A percentile compares a stretch with the other conserved stretches of the same genome.
phyloP scores from a whole-genome alignment of 2,329 filamentous ascomycete species.

The Cladophialophora carrionii region DNA sequence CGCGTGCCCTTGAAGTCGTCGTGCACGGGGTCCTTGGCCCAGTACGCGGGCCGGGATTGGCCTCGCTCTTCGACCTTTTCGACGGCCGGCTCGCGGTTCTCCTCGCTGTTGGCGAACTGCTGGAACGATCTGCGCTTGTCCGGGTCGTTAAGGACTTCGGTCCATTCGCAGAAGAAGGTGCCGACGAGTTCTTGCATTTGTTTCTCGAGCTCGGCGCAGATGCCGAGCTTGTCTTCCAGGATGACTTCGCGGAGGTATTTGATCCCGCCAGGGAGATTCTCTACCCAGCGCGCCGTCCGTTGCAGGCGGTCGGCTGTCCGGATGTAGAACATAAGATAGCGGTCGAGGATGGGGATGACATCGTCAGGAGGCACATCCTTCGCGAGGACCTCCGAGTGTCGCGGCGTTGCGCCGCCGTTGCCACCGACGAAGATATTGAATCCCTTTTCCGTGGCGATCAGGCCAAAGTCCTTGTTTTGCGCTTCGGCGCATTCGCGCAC shows the following conservation, averaged over 20 bases:
- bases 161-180: slow-evolving; percentile 90
- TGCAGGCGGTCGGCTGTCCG: slow-evolving; percentile 89
- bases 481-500: slow-evolving; percentile 93
- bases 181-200: slow-evolving; percentile 87
- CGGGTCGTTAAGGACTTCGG: slow-evolving; percentile 73
- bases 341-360: slow-evolving; percentile 80
- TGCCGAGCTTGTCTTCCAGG: slow-evolving; percentile 82
- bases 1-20: slow-evolving; percentile 72
- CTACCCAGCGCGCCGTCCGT: slow-evolving; percentile 85
- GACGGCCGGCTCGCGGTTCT: slow-evolving; percentile 65
- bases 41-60: slow-evolving; percentile 75
- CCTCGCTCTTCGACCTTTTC: slow-evolving; percentile 73
- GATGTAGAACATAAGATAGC: slow-evolving; percentile 92
- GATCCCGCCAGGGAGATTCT: slow-evolving; percentile 80
- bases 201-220: slow-evolving; percentile 78
- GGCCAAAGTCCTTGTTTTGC: slow-evolving; percentile 89
- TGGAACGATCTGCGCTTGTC: slow-evolving; percentile 70
- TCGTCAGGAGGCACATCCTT: slow-evolving; percentile 84
- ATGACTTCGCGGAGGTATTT: slow-evolving; percentile 81
- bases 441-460: slow-evolving; percentile 89
- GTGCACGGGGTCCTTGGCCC: slow-evolving; percentile 68
- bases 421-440: slow-evolving; percentile 92
- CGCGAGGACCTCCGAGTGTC: slow-evolving; percentile 79
- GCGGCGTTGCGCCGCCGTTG: slow-evolving; percentile 84
- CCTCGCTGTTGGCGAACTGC: slow-evolving; percentile 82